These are phyloP conservation scores for Helicocarpus griseus DNA, from an alignment of 2,329 filamentous ascomycete species.

Conservation along the genomic window DNA sequence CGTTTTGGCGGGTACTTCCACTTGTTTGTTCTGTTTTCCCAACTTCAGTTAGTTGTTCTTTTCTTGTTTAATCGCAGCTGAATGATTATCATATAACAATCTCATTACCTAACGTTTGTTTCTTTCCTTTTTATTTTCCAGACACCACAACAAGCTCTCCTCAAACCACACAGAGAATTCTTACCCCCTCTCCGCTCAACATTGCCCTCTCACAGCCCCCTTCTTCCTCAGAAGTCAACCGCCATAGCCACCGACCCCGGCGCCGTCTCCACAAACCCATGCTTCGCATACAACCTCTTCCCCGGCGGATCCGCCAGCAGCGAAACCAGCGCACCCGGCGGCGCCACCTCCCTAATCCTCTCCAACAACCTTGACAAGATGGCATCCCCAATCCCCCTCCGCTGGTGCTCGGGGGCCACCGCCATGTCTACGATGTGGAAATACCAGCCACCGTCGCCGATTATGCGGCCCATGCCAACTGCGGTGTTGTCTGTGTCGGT, in stretches of 20 bases:
- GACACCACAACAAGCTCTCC: too few relatives aligned
- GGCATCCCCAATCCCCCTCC: slow-evolving; percentile 38
- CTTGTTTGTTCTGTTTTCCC: background rate
- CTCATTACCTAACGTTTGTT: background rate
- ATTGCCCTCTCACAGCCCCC: background rate
- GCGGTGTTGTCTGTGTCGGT: slow-evolving; percentile 9
- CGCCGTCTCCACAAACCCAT: slow-evolving; percentile 37
- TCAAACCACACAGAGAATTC: too few relatives aligned
- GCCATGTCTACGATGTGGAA: slow-evolving; percentile 44
- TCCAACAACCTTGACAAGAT: slow-evolving; percentile 36
- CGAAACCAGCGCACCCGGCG: slow-evolving; percentile 35
- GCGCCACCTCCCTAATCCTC: slow-evolving; percentile 33
- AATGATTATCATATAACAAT: background rate
- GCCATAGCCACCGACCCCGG: slow-evolving; percentile 32
- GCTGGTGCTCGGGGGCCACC: slow-evolving; percentile 41
- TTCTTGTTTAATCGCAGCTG: background rate
- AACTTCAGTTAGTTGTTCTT: background rate
- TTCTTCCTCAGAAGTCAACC: slow-evolving; percentile 19
- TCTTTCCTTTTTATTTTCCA: background rate
- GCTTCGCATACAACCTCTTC: slow-evolving; percentile 35
- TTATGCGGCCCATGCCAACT: slow-evolving; percentile 43
- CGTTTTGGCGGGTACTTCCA: background rate
- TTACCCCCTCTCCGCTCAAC: background rate
- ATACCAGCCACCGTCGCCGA: slow-evolving; percentile 45
- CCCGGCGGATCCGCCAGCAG: slow-evolving; percentile 40